Evolutionary conservation across 441 rosid genomes (phyloP).

Genomic region (Mallotus japonicus): DNA sequence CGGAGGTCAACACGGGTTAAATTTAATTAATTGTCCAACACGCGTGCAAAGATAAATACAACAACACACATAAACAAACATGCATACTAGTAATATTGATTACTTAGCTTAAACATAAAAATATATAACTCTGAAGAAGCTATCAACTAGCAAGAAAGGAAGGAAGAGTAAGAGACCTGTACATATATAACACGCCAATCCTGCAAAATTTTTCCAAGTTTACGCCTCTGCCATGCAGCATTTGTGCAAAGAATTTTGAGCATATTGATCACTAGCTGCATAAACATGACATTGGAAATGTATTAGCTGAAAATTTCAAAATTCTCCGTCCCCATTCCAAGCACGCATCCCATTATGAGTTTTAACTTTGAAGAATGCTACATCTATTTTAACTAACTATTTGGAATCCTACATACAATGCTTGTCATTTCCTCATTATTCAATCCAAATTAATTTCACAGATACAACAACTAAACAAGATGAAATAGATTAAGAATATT

Average conservation of each 20-base stretch:
- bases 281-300: conserved; percentile 19
- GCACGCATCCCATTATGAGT: neutral
- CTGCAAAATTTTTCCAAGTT: conserved; percentile 90
- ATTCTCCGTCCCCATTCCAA: conserved; percentile 8
- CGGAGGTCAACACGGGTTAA: neutral
- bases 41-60: neutral
- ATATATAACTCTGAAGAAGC: neutral
- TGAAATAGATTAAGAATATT: neutral
- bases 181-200: conserved; percentile 86
- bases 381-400: neutral
- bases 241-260: conserved; percentile 91
- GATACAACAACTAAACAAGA: neutral
- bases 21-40: neutral
- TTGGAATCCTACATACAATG: too few relatives aligned
- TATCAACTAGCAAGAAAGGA: neutral
- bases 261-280: conserved; percentile 89
- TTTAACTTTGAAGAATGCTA: neutral
- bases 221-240: conserved; percentile 98
- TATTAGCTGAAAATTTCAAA: conserved; percentile 27
- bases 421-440: neutral
- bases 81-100: neutral
- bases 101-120: neutral
- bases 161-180: conserved; percentile 50
- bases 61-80: neutral
- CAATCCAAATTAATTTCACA: neutral